Evolutionary conservation across 129 eudicot genomes (phyloP), one percentile per base, ranked within the genome.

Genomic region (Flaveria ramosissima): DNA sequence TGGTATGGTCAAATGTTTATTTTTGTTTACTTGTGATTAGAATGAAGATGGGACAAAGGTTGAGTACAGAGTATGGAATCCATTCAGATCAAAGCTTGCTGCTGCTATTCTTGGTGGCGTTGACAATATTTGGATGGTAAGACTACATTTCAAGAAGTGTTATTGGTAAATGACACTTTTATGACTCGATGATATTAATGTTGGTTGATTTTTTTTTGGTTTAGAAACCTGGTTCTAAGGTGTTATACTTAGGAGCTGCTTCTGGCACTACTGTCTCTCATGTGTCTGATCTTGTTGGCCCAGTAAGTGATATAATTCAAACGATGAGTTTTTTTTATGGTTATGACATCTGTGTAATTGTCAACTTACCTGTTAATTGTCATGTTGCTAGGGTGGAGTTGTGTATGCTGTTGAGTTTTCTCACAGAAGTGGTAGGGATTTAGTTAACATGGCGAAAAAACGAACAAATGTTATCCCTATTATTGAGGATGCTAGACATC

Each of bases 21-120:
- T 41, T 8, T 0, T 46, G 45, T 7, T 77, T 15, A 36, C 1
- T 36, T 45, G 1, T 43, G 1, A 16, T 30, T 78, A 93, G 98
- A 89, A 85, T 80, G 97, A 90, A 82, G 98, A 90, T 85, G 96
- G 95, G 69, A 83, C 98, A 4, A 93, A 93, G 78, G 77, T 85
- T 39, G 97, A 90, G 36, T 93, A 93, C 84, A 93, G 98, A 72
- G 97, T 93, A n/a, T 93, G 98, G 98, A 93, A 93, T 47, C 97
- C 96, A n/a, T 93, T 90, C 82, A 87, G 96, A n/a, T 93, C 98
- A 1, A 93, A 93, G 87, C 48, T 79, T 51, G 83, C 98, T 26
- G 97, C 98, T 81, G 97, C 97, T 4, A 72, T 93, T 79, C 96
- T 93, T 26, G 98, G 97, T 62, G 98, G 98, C 32, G 93, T 93